Evolutionary conservation across 78 protist species (phyloP).

Genomic region (Planoprotostelium fungivorum): DNA sequence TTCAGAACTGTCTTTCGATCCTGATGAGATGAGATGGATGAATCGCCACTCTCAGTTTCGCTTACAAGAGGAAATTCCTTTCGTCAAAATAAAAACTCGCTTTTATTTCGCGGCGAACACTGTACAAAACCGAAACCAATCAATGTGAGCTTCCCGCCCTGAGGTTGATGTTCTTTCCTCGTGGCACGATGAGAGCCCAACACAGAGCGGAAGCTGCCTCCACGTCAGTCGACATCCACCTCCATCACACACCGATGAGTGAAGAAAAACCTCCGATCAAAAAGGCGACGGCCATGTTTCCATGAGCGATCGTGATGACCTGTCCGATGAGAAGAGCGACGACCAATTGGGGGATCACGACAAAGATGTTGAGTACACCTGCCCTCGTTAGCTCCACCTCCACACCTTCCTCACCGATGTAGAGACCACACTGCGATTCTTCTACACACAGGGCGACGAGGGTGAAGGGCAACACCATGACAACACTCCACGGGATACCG

Average conservation of each 20-base stretch:
- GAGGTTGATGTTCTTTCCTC: neutral
- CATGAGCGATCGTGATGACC: constrained; percentile 7
- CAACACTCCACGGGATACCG: constrained; percentile 51
- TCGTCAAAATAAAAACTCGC: too few relatives aligned
- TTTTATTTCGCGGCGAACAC: too few relatives aligned
- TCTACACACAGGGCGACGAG: constrained; percentile 25
- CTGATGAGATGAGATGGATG: too few relatives aligned
- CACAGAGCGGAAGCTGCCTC: neutral
- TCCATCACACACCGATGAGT: neutral
- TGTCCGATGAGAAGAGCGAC: constrained; percentile 48
- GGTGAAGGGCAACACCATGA: constrained; percentile 53
- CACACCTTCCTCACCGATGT: neutral
- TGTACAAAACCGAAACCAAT: too few relatives aligned
- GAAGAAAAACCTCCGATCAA: neutral
- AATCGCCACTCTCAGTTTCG: too few relatives aligned
- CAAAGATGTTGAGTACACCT: constrained; percentile 48
- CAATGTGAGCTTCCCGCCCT: neutral
- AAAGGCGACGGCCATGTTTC: neutral
- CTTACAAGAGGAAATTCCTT: too few relatives aligned
- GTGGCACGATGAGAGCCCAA: neutral
- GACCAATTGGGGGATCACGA: constrained; percentile 50
- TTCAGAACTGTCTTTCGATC: too few relatives aligned
- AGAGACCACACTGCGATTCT: neutral
- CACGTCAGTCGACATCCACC: neutral
- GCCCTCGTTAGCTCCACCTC: neutral